These are phyloP conservation scores for Oidium heveae DNA, from an alignment of 2,329 filamentous ascomycete species.

Conservation along the genomic window DNA sequence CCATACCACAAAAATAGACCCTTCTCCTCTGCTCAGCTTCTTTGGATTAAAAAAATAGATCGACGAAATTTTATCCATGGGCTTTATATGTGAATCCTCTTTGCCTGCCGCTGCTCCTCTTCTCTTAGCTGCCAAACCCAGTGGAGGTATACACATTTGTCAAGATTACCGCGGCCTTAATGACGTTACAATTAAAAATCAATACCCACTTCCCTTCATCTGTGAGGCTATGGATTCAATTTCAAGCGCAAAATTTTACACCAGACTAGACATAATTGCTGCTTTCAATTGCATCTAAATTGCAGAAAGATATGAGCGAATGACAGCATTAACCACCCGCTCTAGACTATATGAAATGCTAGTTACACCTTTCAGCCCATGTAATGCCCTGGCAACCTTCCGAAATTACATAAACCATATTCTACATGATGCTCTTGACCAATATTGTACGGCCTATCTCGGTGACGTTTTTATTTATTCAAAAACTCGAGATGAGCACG, in stretches of 20 bases:
- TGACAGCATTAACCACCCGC: too few relatives aligned
- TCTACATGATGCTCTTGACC: too few relatives aligned
- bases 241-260: neutral
- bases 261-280: neutral
- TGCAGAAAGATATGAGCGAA: too few relatives aligned
- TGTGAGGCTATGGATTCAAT: neutral
- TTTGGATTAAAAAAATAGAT: neutral
- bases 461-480: too few relatives aligned
- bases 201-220: constrained; percentile 1
- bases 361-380: too few relatives aligned
- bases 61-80: constrained; percentile 1
- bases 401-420: too few relatives aligned
- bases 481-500: too few relatives aligned
- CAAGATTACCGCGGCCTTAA: constrained; percentile 1
- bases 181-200: constrained; percentile 1
- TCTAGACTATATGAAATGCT: too few relatives aligned
- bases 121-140: neutral
- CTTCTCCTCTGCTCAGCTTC: neutral
- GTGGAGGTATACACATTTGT: constrained; percentile 1
- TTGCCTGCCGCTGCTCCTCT: neutral
- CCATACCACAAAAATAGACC: neutral
- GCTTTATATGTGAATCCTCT: constrained; percentile 1
- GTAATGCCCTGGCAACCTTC: too few relatives aligned
- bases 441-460: too few relatives aligned
- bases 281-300: too few relatives aligned